phyloP scores from a whole-genome alignment of 805 yeast genomes.

The Ogataea kodamae region DNA sequence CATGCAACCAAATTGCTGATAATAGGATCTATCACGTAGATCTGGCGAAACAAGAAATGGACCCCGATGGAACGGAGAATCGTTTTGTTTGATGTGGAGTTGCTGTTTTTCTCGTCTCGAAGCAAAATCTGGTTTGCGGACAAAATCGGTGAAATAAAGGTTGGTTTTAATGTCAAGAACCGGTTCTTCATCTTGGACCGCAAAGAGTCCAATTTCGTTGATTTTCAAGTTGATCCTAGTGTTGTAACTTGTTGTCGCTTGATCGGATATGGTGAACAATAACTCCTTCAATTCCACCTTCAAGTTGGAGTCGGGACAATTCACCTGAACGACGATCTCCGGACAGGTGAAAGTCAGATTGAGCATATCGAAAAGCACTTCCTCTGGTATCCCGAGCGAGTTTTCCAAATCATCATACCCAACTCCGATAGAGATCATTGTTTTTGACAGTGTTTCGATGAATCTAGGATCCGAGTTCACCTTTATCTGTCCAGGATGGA shows the following conservation, averaged over 20 bases:
- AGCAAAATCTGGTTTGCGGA: constrained; percentile 46
- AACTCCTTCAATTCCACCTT: constrained; percentile 27
- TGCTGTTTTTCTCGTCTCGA: constrained; percentile 54
- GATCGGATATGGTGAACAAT: constrained; percentile 55
- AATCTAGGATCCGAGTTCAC: constrained; percentile 50
- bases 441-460: constrained; percentile 39
- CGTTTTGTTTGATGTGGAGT: constrained; percentile 63
- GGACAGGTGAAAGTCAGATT: constrained; percentile 57
- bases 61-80: constrained; percentile 78
- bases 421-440: constrained; percentile 49
- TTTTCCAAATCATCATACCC: constrained; percentile 78
- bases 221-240: constrained; percentile 48
- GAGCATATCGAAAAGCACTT: constrained; percentile 64
- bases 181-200: constrained; percentile 14
- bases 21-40: constrained; percentile 44
- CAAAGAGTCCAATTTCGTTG: constrained; percentile 40
- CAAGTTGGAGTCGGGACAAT: constrained; percentile 29
- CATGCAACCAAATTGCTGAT: constrained; percentile 48
- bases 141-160: constrained; percentile 55
- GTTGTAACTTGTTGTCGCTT: constrained; percentile 64
- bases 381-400: constrained; percentile 54
- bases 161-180: constrained; percentile 53
- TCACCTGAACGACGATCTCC: constrained; percentile 41
- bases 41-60: constrained; percentile 63
- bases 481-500: constrained; percentile 57